Evolutionary conservation across 768 basidiomycete genomes (phyloP).

Genomic region (Lactarius indigo): DNA sequence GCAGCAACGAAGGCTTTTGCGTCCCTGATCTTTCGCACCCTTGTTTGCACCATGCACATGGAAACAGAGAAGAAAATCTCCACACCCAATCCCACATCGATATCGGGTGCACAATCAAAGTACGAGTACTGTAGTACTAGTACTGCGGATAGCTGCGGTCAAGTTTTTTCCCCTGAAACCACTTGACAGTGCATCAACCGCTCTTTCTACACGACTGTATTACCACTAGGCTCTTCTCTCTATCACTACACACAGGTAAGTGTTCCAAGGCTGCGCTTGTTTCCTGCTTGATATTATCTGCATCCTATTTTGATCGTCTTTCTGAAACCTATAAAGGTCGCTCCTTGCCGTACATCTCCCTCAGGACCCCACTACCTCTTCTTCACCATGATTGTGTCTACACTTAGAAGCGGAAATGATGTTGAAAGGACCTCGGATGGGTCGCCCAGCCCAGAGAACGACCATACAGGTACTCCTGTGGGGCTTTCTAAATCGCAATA

Average conservation of each 20-base stretch:
- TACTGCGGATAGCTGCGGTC: slow-evolving; percentile 12
- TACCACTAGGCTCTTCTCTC: not conserved
- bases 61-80: not conserved
- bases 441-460: slow-evolving; percentile 21
- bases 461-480: slow-evolving; percentile 31
- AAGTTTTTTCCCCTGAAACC: not conserved
- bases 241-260: not conserved
- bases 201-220: not conserved
- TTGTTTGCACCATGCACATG: too few species aligned
- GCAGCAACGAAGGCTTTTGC: slow-evolving; percentile 1
- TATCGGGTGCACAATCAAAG: not conserved
- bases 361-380: not conserved
- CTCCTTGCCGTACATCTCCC: not conserved
- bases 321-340: not conserved
- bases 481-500: slow-evolving; percentile 49
- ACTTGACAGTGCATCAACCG: not conserved
- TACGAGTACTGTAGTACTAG: too few species aligned
- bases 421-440: not conserved
- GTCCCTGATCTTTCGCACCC: not conserved
- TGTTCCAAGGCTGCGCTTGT: not conserved
- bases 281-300: not conserved
- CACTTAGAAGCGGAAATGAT: not conserved
- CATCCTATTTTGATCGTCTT: not conserved
- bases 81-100: not conserved
- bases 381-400: not conserved